A percentile compares a stretch with the other conserved stretches of the same genome.
phyloP scores from a whole-genome alignment of 345 rosid genomes.

The Geranium brycei region DNA sequence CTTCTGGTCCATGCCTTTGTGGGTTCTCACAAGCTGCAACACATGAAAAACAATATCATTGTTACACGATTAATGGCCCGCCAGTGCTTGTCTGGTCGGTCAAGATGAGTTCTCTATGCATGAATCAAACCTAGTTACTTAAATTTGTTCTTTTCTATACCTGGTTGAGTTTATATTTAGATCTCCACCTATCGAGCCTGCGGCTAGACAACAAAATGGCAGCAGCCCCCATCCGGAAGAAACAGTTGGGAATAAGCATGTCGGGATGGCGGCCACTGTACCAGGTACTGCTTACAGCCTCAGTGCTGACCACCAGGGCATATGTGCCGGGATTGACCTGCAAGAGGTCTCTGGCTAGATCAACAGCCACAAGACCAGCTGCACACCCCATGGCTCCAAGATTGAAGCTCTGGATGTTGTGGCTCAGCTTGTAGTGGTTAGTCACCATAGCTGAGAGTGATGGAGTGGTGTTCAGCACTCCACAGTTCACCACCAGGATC shows the following conservation, averaged over 20 bases:
- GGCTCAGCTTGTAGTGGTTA: slow-evolving; percentile 48
- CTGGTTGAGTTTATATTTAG: not conserved
- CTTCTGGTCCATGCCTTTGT: slow-evolving; percentile 39
- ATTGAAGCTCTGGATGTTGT: slow-evolving; percentile 43
- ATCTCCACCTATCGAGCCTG: slow-evolving; percentile 1
- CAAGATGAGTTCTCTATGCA: too few species aligned
- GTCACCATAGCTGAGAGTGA: slow-evolving; percentile 50
- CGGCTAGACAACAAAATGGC: slow-evolving; percentile 45
- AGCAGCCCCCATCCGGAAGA: slow-evolving; percentile 53
- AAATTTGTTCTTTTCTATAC: not conserved
- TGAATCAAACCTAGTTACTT: too few species aligned
- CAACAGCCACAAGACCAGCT: slow-evolving; percentile 46
- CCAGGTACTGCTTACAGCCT: slow-evolving; percentile 40
- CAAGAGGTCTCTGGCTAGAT: slow-evolving; percentile 12
- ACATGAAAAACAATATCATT: not conserved
- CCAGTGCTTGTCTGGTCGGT: too few species aligned
- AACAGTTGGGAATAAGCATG: slow-evolving; percentile 49
- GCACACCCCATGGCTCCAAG: slow-evolving; percentile 65
- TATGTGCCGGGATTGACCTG: slow-evolving; percentile 34
- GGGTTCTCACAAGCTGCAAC: slow-evolving; percentile 50
- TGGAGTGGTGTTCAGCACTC: slow-evolving; percentile 44
- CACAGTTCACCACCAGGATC: slow-evolving; percentile 45
- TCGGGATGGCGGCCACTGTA: slow-evolving; percentile 31
- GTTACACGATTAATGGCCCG: too few species aligned
- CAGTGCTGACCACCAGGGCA: slow-evolving; percentile 50